Evolutionary conservation across 1,284 basidiomycete species (phyloP).

Genomic region (Sphaerobolus stellatus): DNA sequence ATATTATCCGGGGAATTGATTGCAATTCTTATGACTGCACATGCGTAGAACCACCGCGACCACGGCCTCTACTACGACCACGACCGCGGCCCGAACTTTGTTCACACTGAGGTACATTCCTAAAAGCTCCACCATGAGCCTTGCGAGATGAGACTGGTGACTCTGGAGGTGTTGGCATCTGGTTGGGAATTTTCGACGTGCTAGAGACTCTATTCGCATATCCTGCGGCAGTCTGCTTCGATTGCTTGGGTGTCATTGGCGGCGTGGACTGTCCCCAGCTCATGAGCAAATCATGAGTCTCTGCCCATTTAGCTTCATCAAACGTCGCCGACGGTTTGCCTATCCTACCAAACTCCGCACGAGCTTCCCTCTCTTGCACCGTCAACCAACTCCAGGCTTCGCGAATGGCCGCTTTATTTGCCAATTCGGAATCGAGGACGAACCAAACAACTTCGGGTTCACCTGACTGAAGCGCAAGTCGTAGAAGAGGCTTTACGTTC

Average conservation of each 20-base stretch:
- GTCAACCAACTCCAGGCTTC: constrained; percentile 51
- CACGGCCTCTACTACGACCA: no score
- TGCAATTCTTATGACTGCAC: no score
- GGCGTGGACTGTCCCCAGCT: constrained; percentile 52
- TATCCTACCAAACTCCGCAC: constrained; percentile 21
- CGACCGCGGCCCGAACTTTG: no score
- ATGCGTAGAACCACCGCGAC: no score
- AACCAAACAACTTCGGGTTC: constrained; percentile 62
- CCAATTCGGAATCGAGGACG: constrained; percentile 57
- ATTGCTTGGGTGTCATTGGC: constrained; percentile 38
- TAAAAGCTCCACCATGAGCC: no score
- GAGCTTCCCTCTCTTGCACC: constrained; percentile 34
- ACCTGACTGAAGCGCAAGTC: constrained; percentile 55
- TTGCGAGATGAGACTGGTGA: no score
- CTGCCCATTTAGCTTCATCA: constrained; percentile 41
- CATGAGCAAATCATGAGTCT: constrained; percentile 55
- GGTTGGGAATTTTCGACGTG: not conserved
- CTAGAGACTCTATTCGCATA: not conserved
- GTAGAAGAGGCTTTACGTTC: constrained; percentile 43
- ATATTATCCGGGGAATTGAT: no score
- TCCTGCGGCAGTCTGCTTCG: not conserved
- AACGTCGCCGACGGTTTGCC: constrained; percentile 21
- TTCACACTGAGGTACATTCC: no score
- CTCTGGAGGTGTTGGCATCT: not conserved
- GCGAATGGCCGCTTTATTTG: constrained; percentile 46